phyloP scores from a whole-genome alignment of 768 basidiomycete genomes.

The Termitomyces eurrhizus region DNA sequence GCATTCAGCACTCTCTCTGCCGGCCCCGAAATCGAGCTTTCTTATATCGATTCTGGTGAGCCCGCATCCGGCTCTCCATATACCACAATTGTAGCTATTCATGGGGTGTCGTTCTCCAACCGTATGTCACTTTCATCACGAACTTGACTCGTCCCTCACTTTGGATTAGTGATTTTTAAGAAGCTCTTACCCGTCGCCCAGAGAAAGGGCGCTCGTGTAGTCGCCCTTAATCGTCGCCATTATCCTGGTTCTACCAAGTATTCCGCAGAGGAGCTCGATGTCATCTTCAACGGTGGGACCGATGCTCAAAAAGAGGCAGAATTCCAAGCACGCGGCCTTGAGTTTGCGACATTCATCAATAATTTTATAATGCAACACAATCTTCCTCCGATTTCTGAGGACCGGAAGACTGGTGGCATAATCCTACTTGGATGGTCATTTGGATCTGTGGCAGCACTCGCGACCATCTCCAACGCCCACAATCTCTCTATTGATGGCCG shows the following conservation, averaged over 20 bases:
- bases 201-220: constrained; percentile 27
- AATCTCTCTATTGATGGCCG: constrained; percentile 17
- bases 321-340: constrained; percentile 26
- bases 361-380: constrained; percentile 24
- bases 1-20: neutral
- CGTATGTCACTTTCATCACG: constrained; percentile 1
- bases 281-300: constrained; percentile 14
- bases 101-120: constrained; percentile 14
- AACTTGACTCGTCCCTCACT: neutral
- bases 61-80: constrained; percentile 6
- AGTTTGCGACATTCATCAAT: constrained; percentile 30
- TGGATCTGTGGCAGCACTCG: constrained; percentile 21
- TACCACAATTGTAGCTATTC: constrained; percentile 16
- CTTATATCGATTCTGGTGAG: constrained; percentile 16
- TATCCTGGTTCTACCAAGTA: constrained; percentile 32
- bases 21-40: constrained; percentile 7
- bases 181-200: constrained; percentile 23
- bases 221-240: constrained; percentile 32
- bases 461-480: constrained; percentile 20
- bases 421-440: constrained; percentile 32
- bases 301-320: constrained; percentile 21
- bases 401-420: constrained; percentile 24
- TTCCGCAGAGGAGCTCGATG: constrained; percentile 22
- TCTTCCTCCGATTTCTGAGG: constrained; percentile 22
- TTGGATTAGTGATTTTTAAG: constrained; percentile 22